A percentile compares a stretch with the other conserved stretches of the same genome.
These are phyloP conservation scores for Durotheca rogersii DNA, from an alignment of 495 filamentous ascomycete species.

Conservation along the genomic window DNA sequence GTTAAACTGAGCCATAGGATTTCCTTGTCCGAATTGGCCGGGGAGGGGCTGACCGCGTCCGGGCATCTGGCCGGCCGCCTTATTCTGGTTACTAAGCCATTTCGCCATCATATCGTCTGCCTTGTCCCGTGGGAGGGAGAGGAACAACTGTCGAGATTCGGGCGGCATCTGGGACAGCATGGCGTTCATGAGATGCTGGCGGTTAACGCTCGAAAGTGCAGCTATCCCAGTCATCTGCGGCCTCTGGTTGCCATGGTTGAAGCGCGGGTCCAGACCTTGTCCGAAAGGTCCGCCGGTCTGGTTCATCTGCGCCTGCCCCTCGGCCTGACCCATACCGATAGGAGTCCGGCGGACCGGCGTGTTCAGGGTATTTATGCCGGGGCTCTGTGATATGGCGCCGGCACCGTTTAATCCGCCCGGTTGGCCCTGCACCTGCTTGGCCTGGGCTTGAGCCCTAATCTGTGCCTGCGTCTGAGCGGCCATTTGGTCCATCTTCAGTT, in stretches of 20 bases:
- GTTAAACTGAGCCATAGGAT: slow-evolving; percentile 34
- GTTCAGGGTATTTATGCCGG: slow-evolving; percentile 52
- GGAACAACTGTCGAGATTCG: slow-evolving; percentile 35
- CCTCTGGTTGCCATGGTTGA: slow-evolving; percentile 42
- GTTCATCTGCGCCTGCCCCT: slow-evolving; percentile 36
- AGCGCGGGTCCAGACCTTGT: slow-evolving; percentile 44
- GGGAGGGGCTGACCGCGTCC: slow-evolving; percentile 37
- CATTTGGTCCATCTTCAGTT: slow-evolving; percentile 44
- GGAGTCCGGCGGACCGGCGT: slow-evolving; percentile 50
- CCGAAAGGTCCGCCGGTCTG: slow-evolving; percentile 41
- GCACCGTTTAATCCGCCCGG: slow-evolving; percentile 46
- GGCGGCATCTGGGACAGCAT: slow-evolving; percentile 37
- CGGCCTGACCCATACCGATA: slow-evolving; percentile 40
- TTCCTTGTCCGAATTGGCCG: slow-evolving; percentile 37
- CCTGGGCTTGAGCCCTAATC: slow-evolving; percentile 43
- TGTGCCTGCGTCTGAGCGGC: slow-evolving; percentile 41
- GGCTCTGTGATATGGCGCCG: slow-evolving; percentile 51
- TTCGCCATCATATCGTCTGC: slow-evolving; percentile 43
- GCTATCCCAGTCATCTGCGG: slow-evolving; percentile 23
- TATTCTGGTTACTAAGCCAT: slow-evolving; percentile 33
- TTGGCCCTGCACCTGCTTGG: slow-evolving; percentile 50
- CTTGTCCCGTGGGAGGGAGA: slow-evolving; percentile 41
- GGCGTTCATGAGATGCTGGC: slow-evolving; percentile 39
- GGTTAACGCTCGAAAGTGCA: slow-evolving; percentile 16
- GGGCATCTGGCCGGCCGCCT: slow-evolving; percentile 21